Evolutionary conservation across 176 grass and related monocot genomes (phyloP).

Genomic region (Hyparrhenia diplandra): DNA sequence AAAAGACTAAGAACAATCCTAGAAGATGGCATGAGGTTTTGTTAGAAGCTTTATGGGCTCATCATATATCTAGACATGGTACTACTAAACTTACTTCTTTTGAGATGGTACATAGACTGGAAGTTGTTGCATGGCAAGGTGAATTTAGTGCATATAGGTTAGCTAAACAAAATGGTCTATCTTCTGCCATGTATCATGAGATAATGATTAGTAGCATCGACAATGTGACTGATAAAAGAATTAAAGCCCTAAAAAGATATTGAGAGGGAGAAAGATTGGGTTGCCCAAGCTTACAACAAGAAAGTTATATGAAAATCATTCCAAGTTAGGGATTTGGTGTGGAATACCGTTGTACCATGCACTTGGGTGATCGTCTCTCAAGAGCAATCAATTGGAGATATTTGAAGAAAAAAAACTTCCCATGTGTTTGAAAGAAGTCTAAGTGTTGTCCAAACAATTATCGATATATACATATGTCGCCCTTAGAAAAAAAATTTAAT

Average conservation of each 20-base stretch:
- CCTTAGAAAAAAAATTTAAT: no score
- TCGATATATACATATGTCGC: no score
- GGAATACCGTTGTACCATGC: background rate
- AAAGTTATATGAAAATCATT: background rate
- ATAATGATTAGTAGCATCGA: background rate
- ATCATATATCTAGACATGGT: background rate
- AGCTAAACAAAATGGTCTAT: background rate
- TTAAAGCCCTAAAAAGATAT: no score
- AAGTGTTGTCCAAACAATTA: no score
- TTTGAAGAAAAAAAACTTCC: no score
- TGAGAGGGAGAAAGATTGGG: background rate
- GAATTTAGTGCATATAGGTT: background rate
- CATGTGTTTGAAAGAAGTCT: no score
- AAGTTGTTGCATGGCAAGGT: background rate
- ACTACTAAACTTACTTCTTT: background rate
- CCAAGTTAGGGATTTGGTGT: background rate
- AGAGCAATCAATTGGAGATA: no score
- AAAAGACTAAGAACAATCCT: background rate
- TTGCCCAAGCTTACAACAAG: background rate
- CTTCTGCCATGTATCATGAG: background rate
- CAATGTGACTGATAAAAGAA: no score
- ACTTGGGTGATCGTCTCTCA: background rate
- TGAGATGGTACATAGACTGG: background rate
- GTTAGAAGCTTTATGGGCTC: background rate
- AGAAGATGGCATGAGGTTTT: background rate